Percentiles rank a stretch among this genome's conserved stretches.
Conservation (phyloP, 1,284 basidiomycete species). For the Lentinus polychrous region DNA sequence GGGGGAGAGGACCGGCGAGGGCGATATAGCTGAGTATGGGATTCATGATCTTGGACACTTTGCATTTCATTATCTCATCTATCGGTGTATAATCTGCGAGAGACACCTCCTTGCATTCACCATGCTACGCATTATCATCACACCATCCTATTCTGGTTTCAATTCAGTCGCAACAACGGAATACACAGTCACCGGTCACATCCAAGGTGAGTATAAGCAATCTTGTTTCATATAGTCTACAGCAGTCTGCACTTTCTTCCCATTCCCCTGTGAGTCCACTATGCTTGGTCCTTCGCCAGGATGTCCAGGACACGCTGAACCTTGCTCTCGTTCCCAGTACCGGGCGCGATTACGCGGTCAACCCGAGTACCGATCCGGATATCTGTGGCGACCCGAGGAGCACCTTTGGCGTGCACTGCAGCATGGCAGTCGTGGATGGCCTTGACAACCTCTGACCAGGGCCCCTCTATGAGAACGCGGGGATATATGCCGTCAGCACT, state of each 20-base stretch:
- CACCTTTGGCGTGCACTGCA: slow-evolving; percentile 77
- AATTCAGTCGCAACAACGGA: too few relatives aligned
- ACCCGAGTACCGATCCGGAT: slow-evolving; percentile 87
- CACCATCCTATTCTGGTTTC: too few relatives aligned
- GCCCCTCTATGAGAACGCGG: slow-evolving; percentile 51
- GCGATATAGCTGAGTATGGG: slow-evolving; percentile 28
- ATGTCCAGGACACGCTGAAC: slow-evolving; percentile 77
- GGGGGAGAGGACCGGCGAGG: slow-evolving; percentile 36
- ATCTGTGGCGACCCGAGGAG: slow-evolving; percentile 75
- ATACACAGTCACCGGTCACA: too few relatives aligned
- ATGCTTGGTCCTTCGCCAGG: slow-evolving; percentile 33
- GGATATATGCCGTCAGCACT: neutral
- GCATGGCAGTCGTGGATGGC: slow-evolving; percentile 85
- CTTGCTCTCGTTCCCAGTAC: slow-evolving; percentile 72
- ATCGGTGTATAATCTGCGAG: too few relatives aligned
- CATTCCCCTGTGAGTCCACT: neutral
- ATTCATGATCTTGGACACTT: too few relatives aligned
- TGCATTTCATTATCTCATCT: too few relatives aligned
- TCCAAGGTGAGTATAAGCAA: too few relatives aligned
- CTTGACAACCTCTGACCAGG: slow-evolving; percentile 75
- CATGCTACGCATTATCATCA: neutral
- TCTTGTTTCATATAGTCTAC: neutral
- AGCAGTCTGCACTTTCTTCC: neutral
- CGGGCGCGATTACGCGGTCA: slow-evolving; percentile 59
- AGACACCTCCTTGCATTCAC: neutral